phyloP scores from a whole-genome alignment of 2,329 filamentous ascomycete genomes.

The Diaporthe vaccinii region DNA sequence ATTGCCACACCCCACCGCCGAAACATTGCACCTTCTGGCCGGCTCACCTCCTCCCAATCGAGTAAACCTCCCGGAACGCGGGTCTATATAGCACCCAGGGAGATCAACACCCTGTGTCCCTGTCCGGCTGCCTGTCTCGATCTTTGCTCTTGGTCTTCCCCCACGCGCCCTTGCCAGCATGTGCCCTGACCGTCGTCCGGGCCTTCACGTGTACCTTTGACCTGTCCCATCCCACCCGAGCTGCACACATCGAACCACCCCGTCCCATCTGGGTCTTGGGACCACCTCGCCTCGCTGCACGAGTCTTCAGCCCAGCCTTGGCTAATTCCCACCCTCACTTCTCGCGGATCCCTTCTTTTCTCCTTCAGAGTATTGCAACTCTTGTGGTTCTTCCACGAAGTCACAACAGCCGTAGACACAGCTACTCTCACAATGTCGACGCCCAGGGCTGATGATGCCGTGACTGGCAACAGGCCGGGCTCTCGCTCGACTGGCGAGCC shows the following conservation, averaged over 20 bases:
- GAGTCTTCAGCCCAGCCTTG: conserved; percentile 27
- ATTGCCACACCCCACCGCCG: conserved; percentile 25
- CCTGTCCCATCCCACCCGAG: neutral
- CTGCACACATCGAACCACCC: conserved; percentile 29
- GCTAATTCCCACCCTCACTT: conserved; percentile 20
- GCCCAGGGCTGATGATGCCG: conserved; percentile 6
- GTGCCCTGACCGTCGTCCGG: conserved; percentile 15
- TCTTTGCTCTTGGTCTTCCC: conserved; percentile 18
- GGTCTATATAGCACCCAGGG: conserved; percentile 30
- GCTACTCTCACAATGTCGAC: conserved; percentile 24
- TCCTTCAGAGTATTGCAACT: conserved; percentile 2
- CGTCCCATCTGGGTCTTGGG: conserved; percentile 11
- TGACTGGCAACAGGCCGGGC: conserved; percentile 4
- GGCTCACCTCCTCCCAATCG: conserved; percentile 26
- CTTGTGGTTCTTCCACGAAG: neutral
- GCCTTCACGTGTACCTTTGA: conserved; percentile 20
- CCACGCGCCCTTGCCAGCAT: conserved; percentile 29
- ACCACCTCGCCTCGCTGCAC: conserved; percentile 21
- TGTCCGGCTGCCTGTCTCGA: conserved; percentile 11
- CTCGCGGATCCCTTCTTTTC: neutral
- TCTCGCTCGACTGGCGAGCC: conserved; percentile 24
- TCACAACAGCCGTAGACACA: neutral
- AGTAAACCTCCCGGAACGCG: conserved; percentile 24
- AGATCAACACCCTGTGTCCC: conserved; percentile 22
- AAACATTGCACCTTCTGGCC: neutral